Conservation (phyloP, 106 monocot genomes). For the Dioscorea zingiberensis region DNA sequence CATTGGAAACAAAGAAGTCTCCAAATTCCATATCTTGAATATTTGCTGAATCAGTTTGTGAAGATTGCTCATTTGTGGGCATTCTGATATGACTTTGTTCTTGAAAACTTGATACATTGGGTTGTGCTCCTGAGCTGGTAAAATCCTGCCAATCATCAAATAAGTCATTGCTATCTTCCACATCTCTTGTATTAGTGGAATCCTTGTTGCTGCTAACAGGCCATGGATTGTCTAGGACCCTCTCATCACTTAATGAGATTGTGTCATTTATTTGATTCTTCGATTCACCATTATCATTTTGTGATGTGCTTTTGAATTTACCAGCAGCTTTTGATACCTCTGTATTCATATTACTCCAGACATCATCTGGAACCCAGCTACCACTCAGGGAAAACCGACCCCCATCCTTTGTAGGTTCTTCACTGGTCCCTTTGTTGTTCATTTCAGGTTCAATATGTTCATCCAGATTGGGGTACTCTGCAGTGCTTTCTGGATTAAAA, state of each 20-base stretch:
- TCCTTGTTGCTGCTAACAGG: slow-evolving; percentile 7
- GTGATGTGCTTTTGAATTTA: slow-evolving; percentile 6
- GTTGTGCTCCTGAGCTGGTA: slow-evolving; percentile 17
- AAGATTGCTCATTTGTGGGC: slow-evolving; percentile 14
- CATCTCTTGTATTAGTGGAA: slow-evolving; percentile 5
- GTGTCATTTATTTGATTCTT: slow-evolving; percentile 3
- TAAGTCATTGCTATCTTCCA: slow-evolving; percentile 21
- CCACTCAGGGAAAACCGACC: slow-evolving; percentile 6
- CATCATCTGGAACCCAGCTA: slow-evolving; percentile 19
- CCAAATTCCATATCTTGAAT: slow-evolving; percentile 34
- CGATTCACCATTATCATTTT: slow-evolving; percentile 6
- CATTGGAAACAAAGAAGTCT: slow-evolving; percentile 18
- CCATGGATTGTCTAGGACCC: slow-evolving; percentile 15
- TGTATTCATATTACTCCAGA: slow-evolving; percentile 17
- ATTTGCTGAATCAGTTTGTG: slow-evolving; percentile 9
- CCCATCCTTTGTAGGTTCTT: slow-evolving; percentile 4
- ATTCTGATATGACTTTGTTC: slow-evolving; percentile 3
- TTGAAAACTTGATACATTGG: slow-evolving; percentile 8
- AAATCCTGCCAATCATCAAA: slow-evolving; percentile 55
- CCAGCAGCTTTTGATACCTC: slow-evolving; percentile 5
- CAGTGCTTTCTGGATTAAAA: slow-evolving; percentile 4
- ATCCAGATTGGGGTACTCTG: background rate
- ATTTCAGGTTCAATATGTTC: slow-evolving; percentile 1
- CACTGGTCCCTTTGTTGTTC: background rate
- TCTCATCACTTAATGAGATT: background rate